These are phyloP conservation scores for Dactylis glomerata DNA, from an alignment of 176 grass and related monocot species.

Conservation along the genomic window DNA sequence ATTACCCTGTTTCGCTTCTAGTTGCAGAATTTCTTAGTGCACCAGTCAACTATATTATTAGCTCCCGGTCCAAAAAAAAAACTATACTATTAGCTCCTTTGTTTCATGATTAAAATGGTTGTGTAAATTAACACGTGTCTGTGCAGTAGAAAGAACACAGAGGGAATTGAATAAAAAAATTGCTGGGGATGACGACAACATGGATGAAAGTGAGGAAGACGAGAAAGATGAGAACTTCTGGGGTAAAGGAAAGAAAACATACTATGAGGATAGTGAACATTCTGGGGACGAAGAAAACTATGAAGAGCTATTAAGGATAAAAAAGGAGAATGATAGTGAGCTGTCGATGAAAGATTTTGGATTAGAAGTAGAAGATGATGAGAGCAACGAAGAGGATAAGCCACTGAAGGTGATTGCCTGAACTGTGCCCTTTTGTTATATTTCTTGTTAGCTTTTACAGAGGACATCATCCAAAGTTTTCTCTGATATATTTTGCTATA, in stretches of 20 bases:
- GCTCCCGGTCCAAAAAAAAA: no score
- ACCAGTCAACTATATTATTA: neutral
- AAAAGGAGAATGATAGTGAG: conserved; percentile 46
- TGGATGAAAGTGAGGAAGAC: conserved; percentile 69
- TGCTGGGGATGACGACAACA: conserved; percentile 77
- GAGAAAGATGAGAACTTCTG: conserved; percentile 41
- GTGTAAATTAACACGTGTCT: conserved; percentile 8
- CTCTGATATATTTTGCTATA: neutral
- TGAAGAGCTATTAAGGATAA: conserved; percentile 48
- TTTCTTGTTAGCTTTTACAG: conserved; percentile 12
- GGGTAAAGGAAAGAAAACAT: conserved; percentile 57
- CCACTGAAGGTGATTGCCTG: conserved; percentile 42
- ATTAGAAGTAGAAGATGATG: conserved; percentile 61
- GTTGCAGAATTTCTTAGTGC: neutral
- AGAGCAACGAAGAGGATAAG: conserved; percentile 49
- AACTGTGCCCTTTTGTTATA: neutral
- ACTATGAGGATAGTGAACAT: conserved; percentile 62
- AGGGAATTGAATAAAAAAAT: conserved; percentile 59
- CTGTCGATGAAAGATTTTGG: conserved; percentile 86
- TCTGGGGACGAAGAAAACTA: conserved; percentile 56
- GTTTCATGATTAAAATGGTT: neutral
- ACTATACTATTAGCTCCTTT: neutral
- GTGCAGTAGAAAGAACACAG: conserved; percentile 63
- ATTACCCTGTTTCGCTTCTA: neutral
- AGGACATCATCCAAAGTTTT: neutral